Conservation (phyloP, 2,329 filamentous ascomycete species). For the Sarocladiaceae sp. region DNA sequence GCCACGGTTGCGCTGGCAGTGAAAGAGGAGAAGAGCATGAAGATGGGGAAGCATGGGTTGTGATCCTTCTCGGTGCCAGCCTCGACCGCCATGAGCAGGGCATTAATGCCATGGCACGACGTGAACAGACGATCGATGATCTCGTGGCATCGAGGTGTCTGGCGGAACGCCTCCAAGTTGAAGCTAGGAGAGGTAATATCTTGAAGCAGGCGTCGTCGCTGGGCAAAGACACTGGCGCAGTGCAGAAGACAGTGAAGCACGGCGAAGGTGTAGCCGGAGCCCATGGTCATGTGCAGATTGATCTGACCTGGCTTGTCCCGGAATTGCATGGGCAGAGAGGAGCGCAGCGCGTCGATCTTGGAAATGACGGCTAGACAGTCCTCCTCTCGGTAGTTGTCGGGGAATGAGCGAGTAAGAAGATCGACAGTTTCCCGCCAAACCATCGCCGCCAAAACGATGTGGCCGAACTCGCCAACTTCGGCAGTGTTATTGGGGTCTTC, state of each 20-base stretch:
- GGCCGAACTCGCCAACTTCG: slow-evolving; percentile 55
- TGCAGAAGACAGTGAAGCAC: slow-evolving; percentile 58
- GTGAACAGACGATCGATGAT: slow-evolving; percentile 51
- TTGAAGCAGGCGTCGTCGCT: slow-evolving; percentile 53
- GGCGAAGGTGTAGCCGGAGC: slow-evolving; percentile 55
- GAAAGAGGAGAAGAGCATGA: slow-evolving; percentile 58
- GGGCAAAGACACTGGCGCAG: slow-evolving; percentile 55
- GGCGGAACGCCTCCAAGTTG: slow-evolving; percentile 47
- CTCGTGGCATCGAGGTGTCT: slow-evolving; percentile 42
- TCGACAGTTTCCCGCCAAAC: slow-evolving; percentile 57
- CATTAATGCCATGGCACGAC: slow-evolving; percentile 52
- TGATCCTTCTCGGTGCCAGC: slow-evolving; percentile 50
- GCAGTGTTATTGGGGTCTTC: slow-evolving; percentile 27
- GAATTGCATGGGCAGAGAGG: slow-evolving; percentile 51
- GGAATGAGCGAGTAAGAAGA: slow-evolving; percentile 50
- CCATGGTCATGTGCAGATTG: slow-evolving; percentile 58
- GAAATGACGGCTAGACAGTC: slow-evolving; percentile 44
- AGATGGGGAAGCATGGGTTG: slow-evolving; percentile 55
- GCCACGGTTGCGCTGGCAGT: slow-evolving; percentile 55
- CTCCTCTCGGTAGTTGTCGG: slow-evolving; percentile 47
- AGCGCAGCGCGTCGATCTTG: slow-evolving; percentile 49
- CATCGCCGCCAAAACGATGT: slow-evolving; percentile 54
- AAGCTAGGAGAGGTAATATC: slow-evolving; percentile 47
- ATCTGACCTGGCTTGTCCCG: slow-evolving; percentile 56
- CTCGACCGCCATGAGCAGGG: slow-evolving; percentile 49